These are phyloP conservation scores for Conoideocrella luteorostrata DNA, from an alignment of 2,329 filamentous ascomycete species.

Conservation along the genomic window DNA sequence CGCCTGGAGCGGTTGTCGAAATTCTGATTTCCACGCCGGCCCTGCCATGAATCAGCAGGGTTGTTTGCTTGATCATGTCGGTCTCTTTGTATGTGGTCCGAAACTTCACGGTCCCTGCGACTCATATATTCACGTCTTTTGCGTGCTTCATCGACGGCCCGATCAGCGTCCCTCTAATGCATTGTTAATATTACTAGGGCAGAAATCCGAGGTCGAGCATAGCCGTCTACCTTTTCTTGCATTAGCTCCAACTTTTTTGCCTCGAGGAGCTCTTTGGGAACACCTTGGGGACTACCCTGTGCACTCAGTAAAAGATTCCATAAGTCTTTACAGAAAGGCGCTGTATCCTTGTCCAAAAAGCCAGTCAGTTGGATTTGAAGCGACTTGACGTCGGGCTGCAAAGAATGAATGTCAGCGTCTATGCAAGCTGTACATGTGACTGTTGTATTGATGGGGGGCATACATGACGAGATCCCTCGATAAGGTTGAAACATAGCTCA, in stretches of 20 bases:
- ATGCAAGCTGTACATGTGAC: neutral
- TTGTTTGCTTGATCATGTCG: constrained; percentile 47
- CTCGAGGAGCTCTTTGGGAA: constrained; percentile 89
- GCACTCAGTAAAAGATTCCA: constrained; percentile 91
- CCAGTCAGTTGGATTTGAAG: constrained; percentile 92
- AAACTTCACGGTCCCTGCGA: constrained; percentile 64
- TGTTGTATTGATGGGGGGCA: constrained; percentile 1
- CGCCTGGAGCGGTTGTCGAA: constrained; percentile 34
- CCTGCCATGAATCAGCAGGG: constrained; percentile 47
- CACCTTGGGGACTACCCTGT: constrained; percentile 79
- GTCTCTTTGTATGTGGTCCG: constrained; percentile 61
- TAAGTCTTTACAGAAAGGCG: constrained; percentile 83
- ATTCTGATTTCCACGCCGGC: constrained; percentile 46
- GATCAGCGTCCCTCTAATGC: constrained; percentile 70
- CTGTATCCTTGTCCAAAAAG: constrained; percentile 88
- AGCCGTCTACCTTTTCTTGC: constrained; percentile 72
- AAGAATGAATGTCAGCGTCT: constrained; percentile 30
- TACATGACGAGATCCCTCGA: constrained; percentile 71
- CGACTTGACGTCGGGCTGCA: constrained; percentile 87
- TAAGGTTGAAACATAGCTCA: constrained; percentile 66
- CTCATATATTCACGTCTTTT: constrained; percentile 65
- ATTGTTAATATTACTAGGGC: constrained; percentile 2
- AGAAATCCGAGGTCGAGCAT: neutral
- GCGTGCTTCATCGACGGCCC: constrained; percentile 68
- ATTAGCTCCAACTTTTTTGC: constrained; percentile 94